These are phyloP conservation scores for Lasiosphaeria miniovina DNA, from an alignment of 495 filamentous ascomycete genomes.

Conservation along the genomic window DNA sequence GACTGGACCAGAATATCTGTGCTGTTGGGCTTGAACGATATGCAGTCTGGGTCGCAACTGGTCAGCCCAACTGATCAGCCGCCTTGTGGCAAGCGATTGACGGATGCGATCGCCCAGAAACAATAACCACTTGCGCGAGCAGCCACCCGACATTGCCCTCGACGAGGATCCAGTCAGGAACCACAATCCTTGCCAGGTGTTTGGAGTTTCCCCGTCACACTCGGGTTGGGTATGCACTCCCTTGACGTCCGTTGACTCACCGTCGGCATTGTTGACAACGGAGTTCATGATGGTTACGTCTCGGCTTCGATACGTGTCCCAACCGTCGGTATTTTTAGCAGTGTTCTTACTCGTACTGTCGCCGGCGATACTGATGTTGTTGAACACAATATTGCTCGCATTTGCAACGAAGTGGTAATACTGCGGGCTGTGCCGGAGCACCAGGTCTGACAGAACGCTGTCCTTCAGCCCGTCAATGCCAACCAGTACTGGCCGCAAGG, in stretches of 20 bases:
- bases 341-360: slow-evolving; percentile 37
- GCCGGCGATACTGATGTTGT: slow-evolving; percentile 60
- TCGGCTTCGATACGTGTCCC: slow-evolving; percentile 64
- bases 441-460: slow-evolving; percentile 16
- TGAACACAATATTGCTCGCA: slow-evolving; percentile 61
- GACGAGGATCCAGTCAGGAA: neutral
- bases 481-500: slow-evolving; percentile 33
- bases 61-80: neutral
- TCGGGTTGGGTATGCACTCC: neutral
- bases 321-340: slow-evolving; percentile 66
- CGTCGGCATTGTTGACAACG: slow-evolving; percentile 65
- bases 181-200: no score
- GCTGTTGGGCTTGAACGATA: slow-evolving; percentile 76
- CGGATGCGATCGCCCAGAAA: neutral
- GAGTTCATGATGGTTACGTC: slow-evolving; percentile 68
- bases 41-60: slow-evolving; percentile 47
- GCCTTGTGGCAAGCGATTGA: neutral
- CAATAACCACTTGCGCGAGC: neutral
- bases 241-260: slow-evolving; percentile 8
- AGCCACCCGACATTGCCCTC: neutral
- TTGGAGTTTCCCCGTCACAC: no score
- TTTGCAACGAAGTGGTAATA: slow-evolving; percentile 60
- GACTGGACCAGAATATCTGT: slow-evolving; percentile 73
- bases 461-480: slow-evolving; percentile 59
- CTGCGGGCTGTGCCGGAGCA: slow-evolving; percentile 53